Conservation (phyloP, 2,329 filamentous ascomycete species). For the Fusarium compactum region DNA sequence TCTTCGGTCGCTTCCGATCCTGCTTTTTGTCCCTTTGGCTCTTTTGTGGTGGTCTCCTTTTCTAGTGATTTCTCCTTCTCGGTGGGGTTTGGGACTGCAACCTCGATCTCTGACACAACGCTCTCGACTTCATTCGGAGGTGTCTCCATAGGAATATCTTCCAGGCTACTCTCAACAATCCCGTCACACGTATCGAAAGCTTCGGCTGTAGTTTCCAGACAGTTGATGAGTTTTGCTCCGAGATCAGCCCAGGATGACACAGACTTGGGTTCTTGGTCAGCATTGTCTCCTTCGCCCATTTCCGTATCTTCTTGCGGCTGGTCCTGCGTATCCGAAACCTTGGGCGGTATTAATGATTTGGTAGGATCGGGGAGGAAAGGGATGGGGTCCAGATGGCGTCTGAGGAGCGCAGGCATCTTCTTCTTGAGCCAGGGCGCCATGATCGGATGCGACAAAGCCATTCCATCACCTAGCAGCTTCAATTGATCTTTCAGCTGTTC, state of each 20-base stretch:
- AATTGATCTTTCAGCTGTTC: slow-evolving; percentile 70
- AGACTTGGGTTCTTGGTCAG: slow-evolving; percentile 27
- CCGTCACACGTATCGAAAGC: slow-evolving; percentile 50
- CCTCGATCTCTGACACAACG: slow-evolving; percentile 21
- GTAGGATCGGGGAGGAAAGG: slow-evolving; percentile 70
- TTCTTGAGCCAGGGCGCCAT: slow-evolving; percentile 69
- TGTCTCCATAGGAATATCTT: slow-evolving; percentile 45
- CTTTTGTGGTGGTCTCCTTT: slow-evolving; percentile 17
- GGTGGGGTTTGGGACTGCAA: slow-evolving; percentile 15
- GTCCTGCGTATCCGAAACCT: slow-evolving; percentile 28
- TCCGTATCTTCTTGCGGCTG: slow-evolving; percentile 28
- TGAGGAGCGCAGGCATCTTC: slow-evolving; percentile 63
- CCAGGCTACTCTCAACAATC: slow-evolving; percentile 44
- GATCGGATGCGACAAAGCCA: slow-evolving; percentile 70
- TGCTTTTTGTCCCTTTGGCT: slow-evolving; percentile 40
- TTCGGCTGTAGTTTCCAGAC: slow-evolving; percentile 46
- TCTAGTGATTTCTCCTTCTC: slow-evolving; percentile 9
- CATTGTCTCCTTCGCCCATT: slow-evolving; percentile 37
- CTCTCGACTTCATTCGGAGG: slow-evolving; percentile 33
- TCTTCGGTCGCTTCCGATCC: slow-evolving; percentile 41
- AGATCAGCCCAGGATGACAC: slow-evolving; percentile 52
- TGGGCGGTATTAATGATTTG: slow-evolving; percentile 52
- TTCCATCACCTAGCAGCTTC: slow-evolving; percentile 64
- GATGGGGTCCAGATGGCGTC: slow-evolving; percentile 70
- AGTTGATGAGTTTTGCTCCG: slow-evolving; percentile 51